Evolutionary conservation across 228 moss, liverwort and hornwort species (phyloP).

Genomic region (Sphagnum fallax): DNA sequence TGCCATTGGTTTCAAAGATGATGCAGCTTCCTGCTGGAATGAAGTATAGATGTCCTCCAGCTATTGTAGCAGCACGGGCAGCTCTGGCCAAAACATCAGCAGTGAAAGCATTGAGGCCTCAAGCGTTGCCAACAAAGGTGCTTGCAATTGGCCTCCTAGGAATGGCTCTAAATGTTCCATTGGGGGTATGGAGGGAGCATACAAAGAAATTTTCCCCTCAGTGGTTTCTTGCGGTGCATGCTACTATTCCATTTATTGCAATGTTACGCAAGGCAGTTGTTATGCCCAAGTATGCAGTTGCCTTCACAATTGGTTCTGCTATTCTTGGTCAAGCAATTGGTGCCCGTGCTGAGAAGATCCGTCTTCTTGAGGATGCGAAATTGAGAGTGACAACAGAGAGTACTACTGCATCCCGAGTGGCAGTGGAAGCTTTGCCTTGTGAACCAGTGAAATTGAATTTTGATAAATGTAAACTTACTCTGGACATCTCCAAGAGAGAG

Average conservation of each 20-base stretch:
- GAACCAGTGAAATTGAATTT: neutral
- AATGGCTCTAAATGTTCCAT: constrained; percentile 86
- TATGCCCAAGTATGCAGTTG: constrained; percentile 95
- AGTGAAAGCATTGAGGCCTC: constrained; percentile 74
- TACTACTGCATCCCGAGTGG: neutral
- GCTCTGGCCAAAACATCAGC: constrained; percentile 70
- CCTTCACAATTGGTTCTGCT: constrained; percentile 89
- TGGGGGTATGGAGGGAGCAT: constrained; percentile 93
- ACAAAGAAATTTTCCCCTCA: constrained; percentile 91
- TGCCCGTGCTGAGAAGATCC: constrained; percentile 80
- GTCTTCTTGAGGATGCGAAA: constrained; percentile 11
- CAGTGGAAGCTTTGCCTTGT: neutral
- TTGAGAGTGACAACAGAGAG: constrained; percentile 4
- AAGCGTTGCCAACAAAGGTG: constrained; percentile 86
- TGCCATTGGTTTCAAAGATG: constrained; percentile 71
- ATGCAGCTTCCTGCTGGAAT: constrained; percentile 55
- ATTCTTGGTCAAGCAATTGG: constrained; percentile 91
- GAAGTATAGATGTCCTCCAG: constrained; percentile 93
- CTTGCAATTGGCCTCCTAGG: constrained; percentile 86
- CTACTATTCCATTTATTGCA: constrained; percentile 91
- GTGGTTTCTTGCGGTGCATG: constrained; percentile 94
- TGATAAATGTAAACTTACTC: constrained; percentile 3
- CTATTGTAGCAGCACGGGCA: constrained; percentile 83
- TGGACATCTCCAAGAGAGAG: constrained; percentile 2
- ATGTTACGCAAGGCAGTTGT: constrained; percentile 96